A percentile compares a stretch with the other conserved stretches of the same genome.
phyloP scores from a whole-genome alignment of 2,329 filamentous ascomycete species.

The Aureobasidium sp. region DNA sequence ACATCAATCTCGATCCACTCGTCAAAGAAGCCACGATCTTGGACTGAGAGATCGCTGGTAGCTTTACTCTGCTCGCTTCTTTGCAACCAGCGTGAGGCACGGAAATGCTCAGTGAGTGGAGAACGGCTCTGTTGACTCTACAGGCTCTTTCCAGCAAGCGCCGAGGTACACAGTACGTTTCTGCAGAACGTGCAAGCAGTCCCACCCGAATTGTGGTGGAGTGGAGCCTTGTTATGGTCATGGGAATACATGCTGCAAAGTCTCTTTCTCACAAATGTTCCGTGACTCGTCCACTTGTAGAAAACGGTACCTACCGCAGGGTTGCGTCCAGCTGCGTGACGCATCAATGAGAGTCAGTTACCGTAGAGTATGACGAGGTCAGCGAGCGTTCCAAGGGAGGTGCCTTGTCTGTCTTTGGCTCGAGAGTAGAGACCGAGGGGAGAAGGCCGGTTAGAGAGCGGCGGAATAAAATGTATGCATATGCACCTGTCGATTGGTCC shows the following conservation, averaged over 20 bases:
- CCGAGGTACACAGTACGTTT: background rate
- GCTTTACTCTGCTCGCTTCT: background rate
- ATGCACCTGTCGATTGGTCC: slow-evolving; percentile 8
- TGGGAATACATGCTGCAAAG: slow-evolving; percentile 1
- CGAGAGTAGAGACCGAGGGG: background rate
- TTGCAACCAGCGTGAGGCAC: background rate
- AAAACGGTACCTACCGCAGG: background rate
- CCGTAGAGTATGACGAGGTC: too few relatives aligned
- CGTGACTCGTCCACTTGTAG: background rate
- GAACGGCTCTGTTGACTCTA: background rate
- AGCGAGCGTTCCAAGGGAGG: too few relatives aligned
- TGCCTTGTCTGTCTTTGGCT: background rate
- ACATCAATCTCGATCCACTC: background rate
- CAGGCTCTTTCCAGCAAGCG: background rate
- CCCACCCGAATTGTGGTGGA: slow-evolving; percentile 5
- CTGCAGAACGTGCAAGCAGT: background rate
- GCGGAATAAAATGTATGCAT: slow-evolving; percentile 1
- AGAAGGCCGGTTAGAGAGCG: background rate
- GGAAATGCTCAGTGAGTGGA: background rate
- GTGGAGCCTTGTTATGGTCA: background rate
- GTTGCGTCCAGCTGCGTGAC: background rate
- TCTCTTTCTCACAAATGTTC: background rate
- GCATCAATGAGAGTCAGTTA: background rate
- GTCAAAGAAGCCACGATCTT: background rate
- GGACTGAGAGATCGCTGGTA: background rate